A percentile compares a stretch with the other conserved stretches of the same genome.
Evolutionary conservation across 176 grass and related monocot species (phyloP).

Genomic region (Ensete ventricosum): DNA sequence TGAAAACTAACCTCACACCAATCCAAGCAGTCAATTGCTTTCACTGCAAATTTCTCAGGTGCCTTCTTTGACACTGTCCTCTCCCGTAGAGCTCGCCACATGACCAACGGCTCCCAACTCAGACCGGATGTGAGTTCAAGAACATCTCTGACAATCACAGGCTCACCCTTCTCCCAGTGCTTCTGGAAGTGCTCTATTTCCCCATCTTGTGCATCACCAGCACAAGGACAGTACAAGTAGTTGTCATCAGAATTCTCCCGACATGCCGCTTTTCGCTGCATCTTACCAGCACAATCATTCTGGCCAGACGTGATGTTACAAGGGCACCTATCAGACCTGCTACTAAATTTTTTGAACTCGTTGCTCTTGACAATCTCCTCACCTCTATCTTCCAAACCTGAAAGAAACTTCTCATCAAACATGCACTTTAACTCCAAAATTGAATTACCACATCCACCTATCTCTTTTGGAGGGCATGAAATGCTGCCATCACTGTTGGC

Average conservation of each 20-base stretch:
- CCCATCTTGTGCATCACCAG: slow-evolving; percentile 27
- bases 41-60: slow-evolving; percentile 23
- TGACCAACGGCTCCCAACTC: slow-evolving; percentile 45
- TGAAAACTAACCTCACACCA: slow-evolving; percentile 50
- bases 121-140: slow-evolving; percentile 36
- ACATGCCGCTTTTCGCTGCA: slow-evolving; percentile 28
- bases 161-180: slow-evolving; percentile 78
- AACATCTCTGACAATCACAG: slow-evolving; percentile 57
- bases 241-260: slow-evolving; percentile 51
- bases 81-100: slow-evolving; percentile 28
- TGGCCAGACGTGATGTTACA: too few species aligned
- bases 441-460: slow-evolving; percentile 48
- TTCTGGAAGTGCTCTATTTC: slow-evolving; percentile 59
- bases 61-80: slow-evolving; percentile 23
- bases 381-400: slow-evolving; percentile 30
- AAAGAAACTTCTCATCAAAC: slow-evolving; percentile 37
- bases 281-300: too few species aligned
- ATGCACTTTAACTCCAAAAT: slow-evolving; percentile 39
- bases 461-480: slow-evolving; percentile 41
- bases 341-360: too few species aligned
- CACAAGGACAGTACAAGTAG: slow-evolving; percentile 48
- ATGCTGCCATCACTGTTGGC: slow-evolving; percentile 23
- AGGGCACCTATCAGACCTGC: too few species aligned
- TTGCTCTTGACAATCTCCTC: background rate
- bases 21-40: slow-evolving; percentile 44